A percentile compares a stretch with the other conserved stretches of the same genome.
phyloP scores from a whole-genome alignment of 495 filamentous ascomycete genomes.

The Talaromyces liani region DNA sequence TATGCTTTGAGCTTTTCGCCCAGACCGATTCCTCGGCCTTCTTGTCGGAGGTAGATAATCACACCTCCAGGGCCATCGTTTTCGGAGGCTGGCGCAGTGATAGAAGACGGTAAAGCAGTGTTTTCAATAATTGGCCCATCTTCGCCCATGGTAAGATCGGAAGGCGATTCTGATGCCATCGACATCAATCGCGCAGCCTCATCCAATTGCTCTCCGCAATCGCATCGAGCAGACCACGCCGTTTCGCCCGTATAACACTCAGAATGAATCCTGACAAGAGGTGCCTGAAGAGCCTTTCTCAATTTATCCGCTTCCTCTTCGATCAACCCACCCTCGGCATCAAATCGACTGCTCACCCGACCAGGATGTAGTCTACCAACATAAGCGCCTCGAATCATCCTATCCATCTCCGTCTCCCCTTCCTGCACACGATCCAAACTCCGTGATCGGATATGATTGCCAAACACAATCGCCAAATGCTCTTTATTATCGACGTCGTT shows the following conservation, averaged over 20 bases:
- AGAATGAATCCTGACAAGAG: conserved; percentile 89
- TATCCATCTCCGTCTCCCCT: conserved; percentile 92
- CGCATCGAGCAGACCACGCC: conserved; percentile 93
- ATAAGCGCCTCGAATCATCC: conserved; percentile 92
- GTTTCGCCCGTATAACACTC: conserved; percentile 99
- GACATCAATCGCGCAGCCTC: conserved; percentile 95
- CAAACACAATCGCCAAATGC: conserved; percentile 97
- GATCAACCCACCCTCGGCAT: conserved; percentile 13
- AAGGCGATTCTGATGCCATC: conserved; percentile 43
- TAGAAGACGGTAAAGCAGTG: not conserved
- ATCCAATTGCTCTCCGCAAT: conserved; percentile 96
- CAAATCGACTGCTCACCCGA: conserved; percentile 59
- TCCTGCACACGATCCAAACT: conserved; percentile 72
- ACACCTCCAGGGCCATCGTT: conserved; percentile 57
- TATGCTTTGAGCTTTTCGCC: conserved; percentile 97
- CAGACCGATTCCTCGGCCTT: conserved; percentile 90
- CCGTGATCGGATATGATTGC: conserved; percentile 68
- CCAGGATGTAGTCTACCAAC: conserved; percentile 82
- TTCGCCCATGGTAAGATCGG: conserved; percentile 9
- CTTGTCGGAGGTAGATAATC: conserved; percentile 92
- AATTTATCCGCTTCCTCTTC: not conserved
- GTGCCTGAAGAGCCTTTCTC: conserved; percentile 26
- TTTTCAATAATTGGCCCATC: not conserved
- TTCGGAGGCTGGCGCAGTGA: not conserved
- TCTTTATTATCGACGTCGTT: conserved; percentile 93